Evolutionary conservation across 208 protist species (phyloP).

Genomic region (Acanthamoeba sp.): DNA sequence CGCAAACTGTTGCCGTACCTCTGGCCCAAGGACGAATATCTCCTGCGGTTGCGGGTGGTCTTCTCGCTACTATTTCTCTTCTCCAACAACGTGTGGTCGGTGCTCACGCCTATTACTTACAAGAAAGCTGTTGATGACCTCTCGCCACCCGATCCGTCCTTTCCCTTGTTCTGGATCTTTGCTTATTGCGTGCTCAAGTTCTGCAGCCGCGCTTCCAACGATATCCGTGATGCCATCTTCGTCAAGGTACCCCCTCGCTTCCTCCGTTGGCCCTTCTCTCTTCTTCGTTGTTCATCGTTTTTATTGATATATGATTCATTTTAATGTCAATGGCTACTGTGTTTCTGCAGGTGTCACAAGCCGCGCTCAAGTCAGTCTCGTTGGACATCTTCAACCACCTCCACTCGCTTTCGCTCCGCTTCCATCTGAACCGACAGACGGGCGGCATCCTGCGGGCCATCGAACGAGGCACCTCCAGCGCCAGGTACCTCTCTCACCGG

Average conservation of each 20-base stretch:
- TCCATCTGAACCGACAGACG: constrained; percentile 70
- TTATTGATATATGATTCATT: not conserved
- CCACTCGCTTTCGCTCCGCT: constrained; percentile 29
- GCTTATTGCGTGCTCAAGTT: constrained; percentile 47
- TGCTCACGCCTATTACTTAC: constrained; percentile 62
- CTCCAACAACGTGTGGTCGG: constrained; percentile 75
- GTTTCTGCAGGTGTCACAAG: constrained; percentile 43
- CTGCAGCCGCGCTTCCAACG: constrained; percentile 82
- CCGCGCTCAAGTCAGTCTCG: constrained; percentile 40
- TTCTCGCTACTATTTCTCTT: constrained; percentile 76
- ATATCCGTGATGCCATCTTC: constrained; percentile 83
- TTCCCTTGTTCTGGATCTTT: constrained; percentile 77
- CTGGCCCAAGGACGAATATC: constrained; percentile 76
- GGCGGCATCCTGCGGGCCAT: constrained; percentile 53
- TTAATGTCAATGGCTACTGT: not conserved
- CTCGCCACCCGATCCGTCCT: not conserved
- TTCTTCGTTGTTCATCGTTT: not conserved
- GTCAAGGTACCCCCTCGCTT: constrained; percentile 80
- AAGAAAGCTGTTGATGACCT: constrained; percentile 30
- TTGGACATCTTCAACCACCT: constrained; percentile 65
- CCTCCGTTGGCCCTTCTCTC: not conserved
- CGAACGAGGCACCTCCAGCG: constrained; percentile 63
- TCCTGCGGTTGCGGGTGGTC: constrained; percentile 76
- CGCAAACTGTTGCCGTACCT: constrained; percentile 76
- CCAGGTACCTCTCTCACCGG: constrained; percentile 75